These are phyloP conservation scores for Neoboletus subvelutipes DNA, from an alignment of 768 basidiomycete species.

Conservation along the genomic window DNA sequence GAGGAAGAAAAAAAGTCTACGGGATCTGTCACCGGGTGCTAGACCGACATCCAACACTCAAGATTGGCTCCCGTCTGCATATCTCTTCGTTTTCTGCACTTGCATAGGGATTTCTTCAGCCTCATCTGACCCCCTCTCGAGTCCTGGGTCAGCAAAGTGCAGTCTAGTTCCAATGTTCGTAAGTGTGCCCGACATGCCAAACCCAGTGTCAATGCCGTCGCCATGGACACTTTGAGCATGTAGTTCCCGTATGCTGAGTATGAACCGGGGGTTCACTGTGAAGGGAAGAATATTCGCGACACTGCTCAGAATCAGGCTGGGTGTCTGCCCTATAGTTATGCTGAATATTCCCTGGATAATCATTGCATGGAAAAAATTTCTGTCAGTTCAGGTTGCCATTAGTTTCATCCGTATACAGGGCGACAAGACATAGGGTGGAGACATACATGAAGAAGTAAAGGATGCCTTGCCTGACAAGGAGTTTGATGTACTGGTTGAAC, in stretches of 20 bases:
- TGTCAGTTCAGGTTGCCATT: background rate
- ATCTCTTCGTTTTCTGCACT: background rate
- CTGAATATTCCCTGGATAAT: background rate
- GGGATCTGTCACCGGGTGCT: background rate
- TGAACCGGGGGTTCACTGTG: conserved; percentile 5
- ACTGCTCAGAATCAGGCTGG: background rate
- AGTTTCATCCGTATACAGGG: background rate
- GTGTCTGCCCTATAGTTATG: background rate
- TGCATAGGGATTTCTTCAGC: background rate
- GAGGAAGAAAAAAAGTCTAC: background rate
- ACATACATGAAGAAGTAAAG: conserved; percentile 8
- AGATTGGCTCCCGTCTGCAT: too few relatives aligned
- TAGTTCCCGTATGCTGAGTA: conserved; percentile 5
- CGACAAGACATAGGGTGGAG: background rate
- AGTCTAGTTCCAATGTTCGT: background rate
- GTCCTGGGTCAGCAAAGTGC: background rate
- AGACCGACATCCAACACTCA: background rate
- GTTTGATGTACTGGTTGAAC: conserved; percentile 7
- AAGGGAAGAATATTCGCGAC: background rate
- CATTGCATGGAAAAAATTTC: background rate
- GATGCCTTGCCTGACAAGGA: conserved; percentile 8
- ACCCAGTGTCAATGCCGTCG: conserved; percentile 1
- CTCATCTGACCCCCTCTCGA: background rate
- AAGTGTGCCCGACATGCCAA: background rate
- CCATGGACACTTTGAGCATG: background rate